Conservation (phyloP, 345 rosid genomes). For the Salix koriyanagi region DNA sequence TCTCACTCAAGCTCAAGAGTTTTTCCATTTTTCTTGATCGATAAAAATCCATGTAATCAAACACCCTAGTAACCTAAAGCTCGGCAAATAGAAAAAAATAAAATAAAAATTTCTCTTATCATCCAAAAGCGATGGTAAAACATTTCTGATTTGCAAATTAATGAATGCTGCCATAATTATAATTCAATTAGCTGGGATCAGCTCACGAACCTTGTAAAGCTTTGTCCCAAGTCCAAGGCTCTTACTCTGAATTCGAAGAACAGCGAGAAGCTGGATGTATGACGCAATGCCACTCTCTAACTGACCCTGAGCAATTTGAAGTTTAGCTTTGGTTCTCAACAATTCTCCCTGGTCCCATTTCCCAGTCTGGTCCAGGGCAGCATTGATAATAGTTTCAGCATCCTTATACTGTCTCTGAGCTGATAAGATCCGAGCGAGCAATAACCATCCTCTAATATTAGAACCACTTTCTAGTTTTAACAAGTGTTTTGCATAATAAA, state of each 20-base stretch:
- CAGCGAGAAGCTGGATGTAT: constrained; percentile 66
- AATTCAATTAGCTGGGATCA: not conserved
- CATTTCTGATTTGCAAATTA: not conserved
- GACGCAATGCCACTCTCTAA: constrained; percentile 50
- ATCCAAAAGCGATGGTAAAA: not conserved
- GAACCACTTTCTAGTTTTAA: constrained; percentile 59
- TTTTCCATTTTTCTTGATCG: not conserved
- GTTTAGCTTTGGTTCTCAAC: constrained; percentile 67
- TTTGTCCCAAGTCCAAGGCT: constrained; percentile 40
- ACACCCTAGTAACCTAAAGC: too few relatives aligned
- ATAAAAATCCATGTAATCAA: too few relatives aligned
- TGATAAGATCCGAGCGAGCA: constrained; percentile 69
- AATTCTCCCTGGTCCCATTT: constrained; percentile 84
- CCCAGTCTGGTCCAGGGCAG: constrained; percentile 66
- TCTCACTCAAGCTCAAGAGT: not conserved
- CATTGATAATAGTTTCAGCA: constrained; percentile 53
- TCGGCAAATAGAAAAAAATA: too few relatives aligned
- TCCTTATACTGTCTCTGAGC: constrained; percentile 58
- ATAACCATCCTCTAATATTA: constrained; percentile 56
- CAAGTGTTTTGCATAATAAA: constrained; percentile 39
- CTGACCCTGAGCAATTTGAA: constrained; percentile 63
- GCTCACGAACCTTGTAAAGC: constrained; percentile 42
- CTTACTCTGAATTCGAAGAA: constrained; percentile 70
- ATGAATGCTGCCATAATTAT: not conserved
- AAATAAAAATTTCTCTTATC: not conserved